These are phyloP conservation scores for Austropuccinia psidii DNA, from an alignment of 1,284 basidiomycete genomes.

Conservation along the genomic window DNA sequence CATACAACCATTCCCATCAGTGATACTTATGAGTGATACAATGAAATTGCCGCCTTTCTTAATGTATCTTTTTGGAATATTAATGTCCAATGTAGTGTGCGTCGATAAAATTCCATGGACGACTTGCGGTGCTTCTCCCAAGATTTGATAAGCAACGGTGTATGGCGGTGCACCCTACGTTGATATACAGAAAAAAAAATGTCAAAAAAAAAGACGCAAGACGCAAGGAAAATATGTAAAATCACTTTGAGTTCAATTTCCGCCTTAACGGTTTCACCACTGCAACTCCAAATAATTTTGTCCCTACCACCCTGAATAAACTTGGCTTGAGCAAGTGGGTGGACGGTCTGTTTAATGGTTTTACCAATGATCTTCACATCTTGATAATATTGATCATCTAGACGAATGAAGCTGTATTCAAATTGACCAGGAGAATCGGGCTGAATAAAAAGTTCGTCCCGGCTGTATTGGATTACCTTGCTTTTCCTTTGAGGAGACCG, in stretches of 20 bases:
- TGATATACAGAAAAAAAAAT: not conserved
- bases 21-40: constrained; percentile 54
- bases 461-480: constrained; percentile 59
- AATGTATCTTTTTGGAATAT: constrained; percentile 30
- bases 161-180: constrained; percentile 35
- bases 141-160: constrained; percentile 25
- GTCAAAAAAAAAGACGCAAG: not conserved
- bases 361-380: constrained; percentile 45
- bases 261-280: constrained; percentile 28
- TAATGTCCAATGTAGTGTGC: constrained; percentile 18
- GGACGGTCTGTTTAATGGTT: constrained; percentile 27
- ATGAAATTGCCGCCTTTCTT: constrained; percentile 25
- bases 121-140: constrained; percentile 23
- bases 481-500: constrained; percentile 50
- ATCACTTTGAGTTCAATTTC: constrained; percentile 27
- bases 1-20: constrained; percentile 82
- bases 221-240: not conserved
- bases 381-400: constrained; percentile 79
- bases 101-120: constrained; percentile 18
- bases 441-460: constrained; percentile 75
- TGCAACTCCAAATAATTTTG: constrained; percentile 32
- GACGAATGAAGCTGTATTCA: constrained; percentile 67
- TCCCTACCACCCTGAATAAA: constrained; percentile 23
- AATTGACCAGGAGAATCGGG: constrained; percentile 84
- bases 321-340: constrained; percentile 30